Evolutionary conservation across 371 early-diverging fungal species (phyloP), one percentile per base, ranked within the genome.

Genomic region (Apophysomyces ossiformis): DNA sequence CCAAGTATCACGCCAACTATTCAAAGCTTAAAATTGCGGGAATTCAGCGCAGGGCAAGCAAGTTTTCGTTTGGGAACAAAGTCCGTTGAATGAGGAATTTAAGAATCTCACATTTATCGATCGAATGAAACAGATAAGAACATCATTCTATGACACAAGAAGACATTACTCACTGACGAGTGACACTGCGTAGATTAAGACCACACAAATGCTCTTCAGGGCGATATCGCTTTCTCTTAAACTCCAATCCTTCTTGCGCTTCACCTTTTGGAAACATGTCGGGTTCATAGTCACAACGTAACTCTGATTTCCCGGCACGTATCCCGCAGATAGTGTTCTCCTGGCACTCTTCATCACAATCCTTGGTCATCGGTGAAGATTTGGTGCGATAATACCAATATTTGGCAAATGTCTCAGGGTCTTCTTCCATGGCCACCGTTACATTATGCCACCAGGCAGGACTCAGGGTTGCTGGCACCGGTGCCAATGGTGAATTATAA

Each of bases 381-480:
- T 86, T 85, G 63, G 60, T 63, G 37, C 81, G 72, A 67, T 71
- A 76, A 1, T 37, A 54, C 70, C 77, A 84, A 66, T 83, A 87
- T 39, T 78, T 64, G 26, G 82, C 67, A 69, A 86, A 87, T 46
- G 68, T 64, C 1, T 63, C 65, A 9, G 73, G 60, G 39, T 72
- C 68, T 5, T 67, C 47, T 69, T 86, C 86, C 70, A 87, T 85
- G 13, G 72, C 75, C 15, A 66, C 64, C 2, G 86, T 83, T 0
- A 87, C 84, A 43, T 84, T 73, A 54, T 87, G 88, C 88, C 88
- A 87, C 88, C 88, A 87, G 8, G 71, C 67, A 1, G 88, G 75
- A n/a, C 75, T 69, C 43, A 87, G 57, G 12, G 72, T 60, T 16
- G 63, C 71, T 7, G 66, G 57, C 1, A 81, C 61, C 9, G 60